phyloP scores from a whole-genome alignment of 495 filamentous ascomycete genomes.

The Astrocystis sublimbata region DNA sequence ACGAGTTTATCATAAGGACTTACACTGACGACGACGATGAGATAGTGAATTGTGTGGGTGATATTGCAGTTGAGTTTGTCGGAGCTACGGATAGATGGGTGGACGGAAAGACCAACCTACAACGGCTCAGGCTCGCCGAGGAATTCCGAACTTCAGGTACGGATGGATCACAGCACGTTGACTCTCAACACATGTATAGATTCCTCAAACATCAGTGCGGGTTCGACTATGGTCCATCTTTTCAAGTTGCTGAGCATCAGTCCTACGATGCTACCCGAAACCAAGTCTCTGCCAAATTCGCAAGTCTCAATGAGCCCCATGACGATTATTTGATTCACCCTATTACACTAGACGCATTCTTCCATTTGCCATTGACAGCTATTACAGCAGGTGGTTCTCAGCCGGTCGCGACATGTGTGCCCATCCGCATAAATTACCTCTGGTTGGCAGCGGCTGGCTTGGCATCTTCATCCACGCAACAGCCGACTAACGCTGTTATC shows the following conservation, averaged over 20 bases:
- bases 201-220: constrained; percentile 19
- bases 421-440: constrained; percentile 7
- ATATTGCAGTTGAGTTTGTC: not conserved
- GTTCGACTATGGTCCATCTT: constrained; percentile 25
- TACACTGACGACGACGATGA: not conserved
- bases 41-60: not conserved
- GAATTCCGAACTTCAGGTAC: not conserved
- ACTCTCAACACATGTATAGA: constrained; percentile 13
- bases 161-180: not conserved
- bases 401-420: constrained; percentile 17
- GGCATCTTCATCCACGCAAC: not conserved
- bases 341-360: constrained; percentile 25
- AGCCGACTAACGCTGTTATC: not conserved
- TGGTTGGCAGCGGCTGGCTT: constrained; percentile 19
- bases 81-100: not conserved
- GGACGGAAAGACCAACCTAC: not conserved
- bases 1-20: not conserved
- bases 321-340: constrained; percentile 42
- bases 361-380: constrained; percentile 16
- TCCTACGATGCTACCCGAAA: not conserved
- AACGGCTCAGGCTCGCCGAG: not conserved
- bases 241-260: constrained; percentile 12
- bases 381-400: constrained; percentile 13
- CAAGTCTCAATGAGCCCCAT: not conserved
- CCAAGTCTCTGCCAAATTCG: constrained; percentile 1